Base-by-base conservation (phyloP, 2,329 filamentous ascomycete species). In the Acarospora socialis region DNA sequence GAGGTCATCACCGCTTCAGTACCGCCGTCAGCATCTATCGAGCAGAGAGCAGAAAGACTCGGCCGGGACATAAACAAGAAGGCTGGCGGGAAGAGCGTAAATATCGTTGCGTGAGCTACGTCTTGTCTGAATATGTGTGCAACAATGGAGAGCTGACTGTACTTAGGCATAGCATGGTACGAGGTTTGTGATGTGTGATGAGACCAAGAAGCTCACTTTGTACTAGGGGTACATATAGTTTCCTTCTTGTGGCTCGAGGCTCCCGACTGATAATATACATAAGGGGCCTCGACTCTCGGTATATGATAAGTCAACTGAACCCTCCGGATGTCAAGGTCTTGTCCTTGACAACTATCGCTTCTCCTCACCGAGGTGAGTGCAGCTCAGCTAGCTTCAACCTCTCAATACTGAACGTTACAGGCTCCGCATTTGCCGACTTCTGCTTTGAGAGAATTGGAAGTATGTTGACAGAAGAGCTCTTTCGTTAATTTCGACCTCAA, bases 251-350 rank as follows among this genome's bases (percentile, higher is more conserved):
- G 12, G 19, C 17, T 1, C 8, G 19, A 61, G 55, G 56, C 54
- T 55, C 58, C 54, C 44, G 34, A 13, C 14, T 21, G 21, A 10
- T 23, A 10, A 22, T 28, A 20, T 12, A 24, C 9, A 10, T 19
- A 44, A 73, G 72, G 33, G 72, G 72, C 6, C 63, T 77, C 30
- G 72, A 77, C 47, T 63, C 72, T 19, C 60, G 72, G 36, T 73
- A 73, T 43, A 73, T 77, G 68, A 71, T 77, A 43, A 73, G 66
- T 37, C 60, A 55, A 24, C 52, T 76, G 14, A 60, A 62, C 30
- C 70, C 69, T 7, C 55, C 57, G 3, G 70, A 75, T 30, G 81
- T 93, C 42, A 82, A 81, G 49, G 80, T 93, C 37, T 64, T 84
- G 21, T 75, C 70, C 0, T 50, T 77, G 42, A 76, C 72, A 1